Evolutionary conservation across 805 yeast species (phyloP), one percentile per base, ranked within the genome.

Genomic region (Nakazawaea peltata): DNA sequence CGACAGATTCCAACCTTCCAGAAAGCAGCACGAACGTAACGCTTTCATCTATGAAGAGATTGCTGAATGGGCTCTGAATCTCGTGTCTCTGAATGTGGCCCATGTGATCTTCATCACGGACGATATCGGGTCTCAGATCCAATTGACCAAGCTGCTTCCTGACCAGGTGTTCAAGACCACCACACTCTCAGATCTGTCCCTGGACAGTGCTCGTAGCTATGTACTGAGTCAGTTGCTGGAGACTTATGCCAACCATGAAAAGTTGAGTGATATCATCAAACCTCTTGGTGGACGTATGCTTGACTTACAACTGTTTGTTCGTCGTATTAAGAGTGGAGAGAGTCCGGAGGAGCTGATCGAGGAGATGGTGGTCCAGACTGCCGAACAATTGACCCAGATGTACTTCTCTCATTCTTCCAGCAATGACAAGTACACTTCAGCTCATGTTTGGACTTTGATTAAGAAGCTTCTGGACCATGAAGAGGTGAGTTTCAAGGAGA

Each of bases 201-300:
- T 65, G 17, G 64, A 56, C 4, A 77, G 85, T 28, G 84, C 97
- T 1, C 71, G 69, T 43, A 69, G 70, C 27, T 92, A 81, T 52
- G 84, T 88, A 10, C 41, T 69, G 37, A 68, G 67, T 19, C 83
- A 77, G 42, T 55, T 81, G 31, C 48, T 50, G 9, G 53, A 49
- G 24, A 42, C 49, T 19, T 39, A 39, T 12, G 41, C 48, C 3
- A 25, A 38, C 3, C 17, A 46, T 5, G 41, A 50, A 2, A 67
- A 65, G 8, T 63, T 87, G 17, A 78, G 74, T 17, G 56, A 60
- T 4, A 69, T 78, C 22, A 59, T 88, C 23, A 74, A 63, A 19
- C 94, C 95, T 10, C 59, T 92, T 19, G 98, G 98, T 15, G 98
- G 98, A 27, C 75, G 98, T 43, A 82, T 90, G 88, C 67, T 87